Percentiles rank a stretch among this genome's conserved stretches.
phyloP scores from a whole-genome alignment of 257 asterid species.

The Nicotiana tabacum region DNA sequence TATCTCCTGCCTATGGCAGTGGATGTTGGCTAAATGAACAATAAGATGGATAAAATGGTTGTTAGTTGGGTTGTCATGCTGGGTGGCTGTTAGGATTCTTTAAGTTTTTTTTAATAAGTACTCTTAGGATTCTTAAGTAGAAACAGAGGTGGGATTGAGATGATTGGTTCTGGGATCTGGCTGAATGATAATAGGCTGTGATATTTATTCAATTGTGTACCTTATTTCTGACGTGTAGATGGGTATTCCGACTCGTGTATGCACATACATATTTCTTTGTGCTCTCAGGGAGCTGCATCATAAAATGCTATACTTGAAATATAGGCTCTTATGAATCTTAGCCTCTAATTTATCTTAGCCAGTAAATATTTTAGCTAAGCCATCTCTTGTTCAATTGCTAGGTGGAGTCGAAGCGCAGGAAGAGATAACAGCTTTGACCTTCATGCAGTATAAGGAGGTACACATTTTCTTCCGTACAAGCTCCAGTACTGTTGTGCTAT shows the following conservation, averaged over 20 bases:
- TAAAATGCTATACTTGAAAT: background rate
- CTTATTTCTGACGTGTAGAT: background rate
- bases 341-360: background rate
- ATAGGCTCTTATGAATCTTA: background rate
- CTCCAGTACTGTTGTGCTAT: slow-evolving; percentile 28
- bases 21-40: background rate
- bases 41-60: background rate
- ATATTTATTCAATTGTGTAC: background rate
- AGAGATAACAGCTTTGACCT: slow-evolving; percentile 33
- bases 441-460: slow-evolving; percentile 22
- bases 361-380: background rate
- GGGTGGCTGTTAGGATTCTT: background rate
- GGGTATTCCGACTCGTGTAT: background rate
- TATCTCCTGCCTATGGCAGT: background rate
- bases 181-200: background rate
- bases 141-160: background rate
- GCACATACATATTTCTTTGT: background rate
- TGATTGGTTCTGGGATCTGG: background rate
- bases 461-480: slow-evolving; percentile 30
- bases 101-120: too few species aligned
- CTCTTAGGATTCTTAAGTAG: background rate
- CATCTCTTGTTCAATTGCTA: slow-evolving; percentile 14
- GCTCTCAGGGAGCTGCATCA: background rate
- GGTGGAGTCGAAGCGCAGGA: slow-evolving; percentile 61
- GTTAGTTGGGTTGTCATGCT: background rate